phyloP scores from a whole-genome alignment of 169 alveolate genomes.

The Plasmodium reichenowi region DNA sequence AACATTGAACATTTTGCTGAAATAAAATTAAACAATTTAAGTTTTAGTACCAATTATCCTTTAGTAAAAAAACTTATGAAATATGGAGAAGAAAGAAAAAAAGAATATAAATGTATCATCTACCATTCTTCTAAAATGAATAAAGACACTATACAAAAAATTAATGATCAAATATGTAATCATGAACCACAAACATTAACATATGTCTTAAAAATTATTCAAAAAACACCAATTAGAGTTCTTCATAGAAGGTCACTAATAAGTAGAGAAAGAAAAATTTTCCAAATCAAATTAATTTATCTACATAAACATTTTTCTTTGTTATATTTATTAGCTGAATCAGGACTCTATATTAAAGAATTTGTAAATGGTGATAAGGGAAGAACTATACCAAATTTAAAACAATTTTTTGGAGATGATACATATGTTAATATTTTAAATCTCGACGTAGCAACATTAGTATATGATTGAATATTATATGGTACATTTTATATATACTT shows the following conservation, averaged over 20 bases:
- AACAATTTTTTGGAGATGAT: conserved; percentile 80
- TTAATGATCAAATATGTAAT: conserved; percentile 47
- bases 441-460: conserved; percentile 59
- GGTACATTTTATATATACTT: not conserved
- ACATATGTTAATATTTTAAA: conserved; percentile 67
- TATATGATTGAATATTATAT: conserved; percentile 13
- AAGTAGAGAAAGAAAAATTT: conserved; percentile 85
- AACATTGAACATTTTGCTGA: conserved; percentile 35
- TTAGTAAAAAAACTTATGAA: conserved; percentile 73
- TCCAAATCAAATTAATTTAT: conserved; percentile 81
- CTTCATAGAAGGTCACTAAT: conserved; percentile 90
- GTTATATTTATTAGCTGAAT: conserved; percentile 87
- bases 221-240: conserved; percentile 93
- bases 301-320: conserved; percentile 89
- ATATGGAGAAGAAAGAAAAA: conserved; percentile 75
- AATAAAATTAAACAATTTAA: conserved; percentile 63
- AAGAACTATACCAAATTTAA: conserved; percentile 91
- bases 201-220: conserved; percentile 73
- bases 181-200: conserved; percentile 32
- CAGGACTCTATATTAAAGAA: conserved; percentile 94
- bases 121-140: conserved; percentile 69
- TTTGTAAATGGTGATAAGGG: conserved; percentile 93
- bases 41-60: conserved; percentile 66
- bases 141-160: conserved; percentile 49
- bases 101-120: conserved; percentile 73